A percentile compares a stretch with the other conserved stretches of the same genome.
Evolutionary conservation across 208 protist genomes (phyloP).

Genomic region (Polymyxa betae): DNA sequence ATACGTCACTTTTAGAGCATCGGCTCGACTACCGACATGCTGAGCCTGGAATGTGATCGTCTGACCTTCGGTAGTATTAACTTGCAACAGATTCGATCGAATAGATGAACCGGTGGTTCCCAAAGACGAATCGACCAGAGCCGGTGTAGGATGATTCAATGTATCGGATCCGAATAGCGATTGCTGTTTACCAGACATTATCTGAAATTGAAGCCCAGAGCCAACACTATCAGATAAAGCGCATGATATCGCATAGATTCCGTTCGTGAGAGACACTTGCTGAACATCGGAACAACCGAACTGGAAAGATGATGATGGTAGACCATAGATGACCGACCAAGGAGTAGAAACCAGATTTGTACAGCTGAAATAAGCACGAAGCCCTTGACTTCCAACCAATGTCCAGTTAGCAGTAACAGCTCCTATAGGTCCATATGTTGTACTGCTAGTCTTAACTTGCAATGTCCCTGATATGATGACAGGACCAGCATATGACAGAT

Average conservation of each 20-base stretch:
- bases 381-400: not conserved
- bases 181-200: not conserved
- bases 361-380: not conserved
- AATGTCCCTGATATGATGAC: not conserved
- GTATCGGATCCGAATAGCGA: constrained; percentile 18
- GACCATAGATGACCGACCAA: not conserved
- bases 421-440: not conserved
- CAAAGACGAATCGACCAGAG: not conserved
- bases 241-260: not conserved
- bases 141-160: not conserved
- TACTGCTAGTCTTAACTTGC: not conserved
- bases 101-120: not conserved
- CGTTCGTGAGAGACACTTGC: not conserved
- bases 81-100: not conserved
- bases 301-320: not conserved
- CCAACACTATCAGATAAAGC: not conserved
- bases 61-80: not conserved
- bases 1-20: not conserved
- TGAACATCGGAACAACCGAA: not conserved
- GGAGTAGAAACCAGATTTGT: not conserved
- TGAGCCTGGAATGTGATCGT: not conserved
- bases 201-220: not conserved
- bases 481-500: constrained; percentile 30
- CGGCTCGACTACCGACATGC: not conserved
- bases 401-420: constrained; percentile 13